phyloP scores from a whole-genome alignment of 495 filamentous ascomycete genomes.

The Aspergillus nidulans region DNA sequence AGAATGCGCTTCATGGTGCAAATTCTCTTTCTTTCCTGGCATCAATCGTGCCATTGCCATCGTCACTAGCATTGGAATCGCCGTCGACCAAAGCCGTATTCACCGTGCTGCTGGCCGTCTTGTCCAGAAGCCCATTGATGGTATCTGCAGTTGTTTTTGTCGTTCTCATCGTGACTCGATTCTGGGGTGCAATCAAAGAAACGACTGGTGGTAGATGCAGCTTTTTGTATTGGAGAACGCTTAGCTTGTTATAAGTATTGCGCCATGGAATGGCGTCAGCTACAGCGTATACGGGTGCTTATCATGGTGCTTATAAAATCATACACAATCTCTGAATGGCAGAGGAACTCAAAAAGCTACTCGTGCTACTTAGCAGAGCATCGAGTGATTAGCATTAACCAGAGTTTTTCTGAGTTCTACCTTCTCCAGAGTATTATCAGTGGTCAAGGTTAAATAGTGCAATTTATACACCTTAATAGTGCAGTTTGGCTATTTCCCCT shows the following conservation, averaged over 20 bases:
- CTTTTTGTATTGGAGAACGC: too few species aligned
- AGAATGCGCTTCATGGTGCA: neutral
- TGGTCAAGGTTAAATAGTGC: too few species aligned
- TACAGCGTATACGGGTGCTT: neutral
- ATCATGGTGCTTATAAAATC: neutral
- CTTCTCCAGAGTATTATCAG: too few species aligned
- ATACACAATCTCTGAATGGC: too few species aligned
- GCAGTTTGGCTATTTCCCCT: neutral
- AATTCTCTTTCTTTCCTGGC: neutral
- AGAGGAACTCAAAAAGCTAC: neutral
- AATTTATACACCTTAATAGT: too few species aligned
- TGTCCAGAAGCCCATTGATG: neutral
- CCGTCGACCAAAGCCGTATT: neutral
- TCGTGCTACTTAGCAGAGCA: neutral
- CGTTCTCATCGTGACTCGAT: neutral
- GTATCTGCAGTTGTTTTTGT: neutral
- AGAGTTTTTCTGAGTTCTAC: too few species aligned
- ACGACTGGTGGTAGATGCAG: neutral
- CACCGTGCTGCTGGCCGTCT: neutral
- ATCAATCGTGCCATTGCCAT: neutral
- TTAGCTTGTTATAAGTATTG: neutral
- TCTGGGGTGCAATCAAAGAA: neutral
- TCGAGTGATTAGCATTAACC: too few species aligned
- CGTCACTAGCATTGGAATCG: neutral
- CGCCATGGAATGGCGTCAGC: neutral